These are phyloP conservation scores for Citrullus colocynthis DNA, from an alignment of 306 rosid species.

Conservation along the genomic window DNA sequence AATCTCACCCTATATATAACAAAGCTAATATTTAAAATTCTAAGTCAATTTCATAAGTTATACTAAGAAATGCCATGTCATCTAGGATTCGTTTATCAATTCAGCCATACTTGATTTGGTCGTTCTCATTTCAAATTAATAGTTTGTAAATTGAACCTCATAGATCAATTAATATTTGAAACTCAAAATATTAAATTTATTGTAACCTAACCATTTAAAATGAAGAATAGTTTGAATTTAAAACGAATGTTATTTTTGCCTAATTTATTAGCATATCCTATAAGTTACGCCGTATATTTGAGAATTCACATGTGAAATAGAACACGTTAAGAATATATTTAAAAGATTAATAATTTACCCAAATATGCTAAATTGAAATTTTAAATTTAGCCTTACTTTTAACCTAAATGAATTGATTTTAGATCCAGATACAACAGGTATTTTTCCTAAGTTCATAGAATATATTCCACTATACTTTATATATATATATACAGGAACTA, in stretches of 20 bases:
- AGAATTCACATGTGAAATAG: neutral
- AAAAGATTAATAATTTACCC: neutral
- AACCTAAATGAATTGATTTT: neutral
- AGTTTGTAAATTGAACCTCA: too few relatives aligned
- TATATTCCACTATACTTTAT: neutral
- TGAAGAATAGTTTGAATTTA: too few relatives aligned
- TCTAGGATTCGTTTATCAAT: too few relatives aligned
- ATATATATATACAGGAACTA: neutral
- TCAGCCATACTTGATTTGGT: too few relatives aligned
- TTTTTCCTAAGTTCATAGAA: neutral
- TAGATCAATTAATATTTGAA: too few relatives aligned
- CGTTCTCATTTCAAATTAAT: too few relatives aligned
- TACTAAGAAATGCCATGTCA: too few relatives aligned
- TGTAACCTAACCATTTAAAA: neutral
- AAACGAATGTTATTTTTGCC: neutral
- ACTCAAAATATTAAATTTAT: neutral
- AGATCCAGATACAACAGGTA: neutral
- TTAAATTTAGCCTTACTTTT: neutral
- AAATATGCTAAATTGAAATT: neutral
- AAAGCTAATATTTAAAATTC: too few relatives aligned
- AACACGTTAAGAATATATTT: neutral
- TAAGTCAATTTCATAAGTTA: too few relatives aligned
- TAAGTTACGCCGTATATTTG: neutral
- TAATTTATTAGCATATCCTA: neutral
- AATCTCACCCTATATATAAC: too few relatives aligned